Evolutionary conservation across 164 flowering plant genomes (phyloP).

Genomic region (Warburgia ugandensis): DNA sequence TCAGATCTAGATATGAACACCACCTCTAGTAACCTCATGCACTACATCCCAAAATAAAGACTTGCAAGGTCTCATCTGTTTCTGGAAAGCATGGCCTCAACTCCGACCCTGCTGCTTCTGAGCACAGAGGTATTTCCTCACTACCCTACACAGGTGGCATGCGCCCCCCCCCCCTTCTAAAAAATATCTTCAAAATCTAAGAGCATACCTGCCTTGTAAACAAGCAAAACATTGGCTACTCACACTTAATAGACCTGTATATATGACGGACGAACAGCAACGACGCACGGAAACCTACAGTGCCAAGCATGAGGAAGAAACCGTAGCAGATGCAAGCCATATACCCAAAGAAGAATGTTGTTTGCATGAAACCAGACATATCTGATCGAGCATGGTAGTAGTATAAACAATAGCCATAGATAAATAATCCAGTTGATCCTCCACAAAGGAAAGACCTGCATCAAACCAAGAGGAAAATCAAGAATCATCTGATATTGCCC

Average conservation of each 20-base stretch:
- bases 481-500: too few relatives aligned
- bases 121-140: slow-evolving; percentile 12
- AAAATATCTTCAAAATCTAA: slow-evolving; percentile 7
- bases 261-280: slow-evolving; percentile 36
- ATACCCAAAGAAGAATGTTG: slow-evolving; percentile 37
- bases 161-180: slow-evolving; percentile 10
- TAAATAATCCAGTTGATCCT: slow-evolving; percentile 33
- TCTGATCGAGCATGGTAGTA: slow-evolving; percentile 35
- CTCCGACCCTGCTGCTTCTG: slow-evolving; percentile 13
- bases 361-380: slow-evolving; percentile 41
- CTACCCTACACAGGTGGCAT: slow-evolving; percentile 10
- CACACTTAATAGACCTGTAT: slow-evolving; percentile 36
- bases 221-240: slow-evolving; percentile 8
- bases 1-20: too few relatives aligned
- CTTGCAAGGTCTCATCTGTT: too few relatives aligned
- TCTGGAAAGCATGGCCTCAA: slow-evolving; percentile 4
- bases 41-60: background rate
- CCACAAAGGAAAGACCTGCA: slow-evolving; percentile 34
- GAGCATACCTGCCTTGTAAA: slow-evolving; percentile 10
- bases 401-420: slow-evolving; percentile 32
- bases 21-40: too few relatives aligned
- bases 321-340: slow-evolving; percentile 42
- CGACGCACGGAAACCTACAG: slow-evolving; percentile 34
- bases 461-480: slow-evolving; percentile 6
- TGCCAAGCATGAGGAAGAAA: slow-evolving; percentile 37